Base-by-base conservation (phyloP, 768 basidiomycete species). In the Cubamyces lactineus region DNA sequence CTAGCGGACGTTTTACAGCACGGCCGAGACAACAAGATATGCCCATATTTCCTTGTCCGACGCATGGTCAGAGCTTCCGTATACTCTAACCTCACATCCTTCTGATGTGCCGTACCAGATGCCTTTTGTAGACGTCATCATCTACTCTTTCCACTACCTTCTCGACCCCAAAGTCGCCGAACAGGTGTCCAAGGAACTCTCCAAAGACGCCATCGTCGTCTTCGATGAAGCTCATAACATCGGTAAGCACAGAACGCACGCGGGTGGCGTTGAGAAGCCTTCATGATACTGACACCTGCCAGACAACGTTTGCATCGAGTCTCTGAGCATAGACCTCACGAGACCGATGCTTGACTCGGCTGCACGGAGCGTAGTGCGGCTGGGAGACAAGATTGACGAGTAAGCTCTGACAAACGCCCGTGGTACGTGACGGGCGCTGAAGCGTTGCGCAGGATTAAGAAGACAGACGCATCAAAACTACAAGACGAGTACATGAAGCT, bases 151-250 rank as follows among this genome's bases (percentile, higher is more conserved):
- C 76, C 97, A 99, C 74, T 99, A 99, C 73, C 81, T 99, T 30
- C 84, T 99, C 30, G 97, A 99, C 77, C 97, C 97, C 2, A 99
- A 99, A 76, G 96, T 99, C 43, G 97, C 97, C 0, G 97, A 98
- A 68, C 96, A 98, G 77, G 97, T 99, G 15, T 98, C 97, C 2
- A 96, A 94, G 71, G 97, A 99, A 74, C 82, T 99, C 77, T 92
- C 91, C 8, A 98, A 98, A 70, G 97, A 99, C 73, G 90, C 94
- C 30, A 99, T 99, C 55, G 95, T 99, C 41, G 97, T 99, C 1
- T 99, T 99, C 70, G 97, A 99, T 70, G 97, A 99, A 72, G 97
- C 97, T 16, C 97, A 99, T 75, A 99, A 99, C 73, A 99, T 99
- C 53, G 96, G 96, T 95, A 67, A 59, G 81, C 66, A 26, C 17